Evolutionary conservation across 805 yeast species (phyloP).

Genomic region (Jamesozyma rosinii): DNA sequence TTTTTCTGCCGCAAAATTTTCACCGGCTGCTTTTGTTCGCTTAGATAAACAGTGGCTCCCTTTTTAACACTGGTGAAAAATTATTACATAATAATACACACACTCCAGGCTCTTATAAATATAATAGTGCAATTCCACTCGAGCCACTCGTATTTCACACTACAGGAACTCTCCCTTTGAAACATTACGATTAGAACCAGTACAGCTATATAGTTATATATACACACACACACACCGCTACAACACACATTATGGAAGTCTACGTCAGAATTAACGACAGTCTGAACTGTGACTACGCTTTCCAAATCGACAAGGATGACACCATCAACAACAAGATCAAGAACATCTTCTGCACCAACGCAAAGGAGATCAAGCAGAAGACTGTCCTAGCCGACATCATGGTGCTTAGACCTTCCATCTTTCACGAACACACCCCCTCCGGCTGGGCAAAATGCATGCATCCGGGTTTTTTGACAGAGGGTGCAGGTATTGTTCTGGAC

Average conservation of each 20-base stretch:
- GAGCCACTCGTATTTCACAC: too few relatives aligned
- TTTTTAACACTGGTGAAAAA: too few relatives aligned
- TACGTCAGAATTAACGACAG: conserved; percentile 82
- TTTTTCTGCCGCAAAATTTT: too few relatives aligned
- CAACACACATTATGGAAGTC: conserved; percentile 26
- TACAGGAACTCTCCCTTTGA: too few relatives aligned
- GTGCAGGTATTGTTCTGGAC: conserved; percentile 69
- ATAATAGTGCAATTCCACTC: too few relatives aligned
- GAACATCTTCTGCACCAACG: conserved; percentile 37
- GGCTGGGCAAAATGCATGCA: conserved; percentile 55
- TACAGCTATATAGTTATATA: neutral
- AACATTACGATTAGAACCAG: too few relatives aligned
- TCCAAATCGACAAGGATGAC: conserved; percentile 53
- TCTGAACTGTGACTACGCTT: conserved; percentile 80
- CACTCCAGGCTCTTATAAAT: too few relatives aligned
- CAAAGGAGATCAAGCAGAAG: conserved; percentile 17
- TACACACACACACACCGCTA: too few relatives aligned
- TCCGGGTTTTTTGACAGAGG: conserved; percentile 68
- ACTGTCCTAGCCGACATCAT: conserved; percentile 43
- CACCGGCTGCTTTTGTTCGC: too few relatives aligned
- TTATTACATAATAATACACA: too few relatives aligned
- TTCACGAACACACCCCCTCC: conserved; percentile 54
- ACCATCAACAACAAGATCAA: conserved; percentile 50
- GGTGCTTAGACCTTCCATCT: conserved; percentile 69
- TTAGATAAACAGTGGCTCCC: too few relatives aligned